These are phyloP conservation scores for Stylosanthes scabra DNA, from an alignment of 331 rosid species.

Conservation along the genomic window DNA sequence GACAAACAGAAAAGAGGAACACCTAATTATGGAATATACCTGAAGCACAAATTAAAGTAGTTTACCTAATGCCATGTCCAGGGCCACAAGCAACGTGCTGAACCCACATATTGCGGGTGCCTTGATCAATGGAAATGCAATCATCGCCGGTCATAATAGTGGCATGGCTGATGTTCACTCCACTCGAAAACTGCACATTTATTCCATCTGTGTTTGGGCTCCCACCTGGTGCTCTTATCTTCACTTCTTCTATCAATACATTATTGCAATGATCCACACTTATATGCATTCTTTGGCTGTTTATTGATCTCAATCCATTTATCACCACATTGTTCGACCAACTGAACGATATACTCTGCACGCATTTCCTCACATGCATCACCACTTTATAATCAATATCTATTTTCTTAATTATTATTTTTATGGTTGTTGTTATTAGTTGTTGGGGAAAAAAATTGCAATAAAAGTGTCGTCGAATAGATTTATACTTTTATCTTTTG, in stretches of 20 bases:
- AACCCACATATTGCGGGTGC: constrained; percentile 52
- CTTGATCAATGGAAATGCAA: constrained; percentile 60
- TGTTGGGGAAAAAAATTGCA: no score
- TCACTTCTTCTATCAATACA: constrained; percentile 35
- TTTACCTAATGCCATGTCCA: constrained; percentile 55
- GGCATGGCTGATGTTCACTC: constrained; percentile 44
- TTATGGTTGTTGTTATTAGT: no score
- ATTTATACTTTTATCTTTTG: no score
- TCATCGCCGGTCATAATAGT: constrained; percentile 69
- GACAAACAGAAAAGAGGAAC: no score
- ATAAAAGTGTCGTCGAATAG: no score
- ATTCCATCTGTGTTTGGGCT: constrained; percentile 80
- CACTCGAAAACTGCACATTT: constrained; percentile 51
- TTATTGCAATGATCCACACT: constrained; percentile 41
- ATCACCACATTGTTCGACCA: constrained; percentile 4
- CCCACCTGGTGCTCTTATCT: constrained; percentile 45
- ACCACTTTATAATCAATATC: no score
- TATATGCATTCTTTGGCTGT: constrained; percentile 48
- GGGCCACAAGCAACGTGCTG: constrained; percentile 53
- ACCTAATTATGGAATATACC: no score
- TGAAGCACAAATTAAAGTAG: no score
- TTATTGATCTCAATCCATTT: constrained; percentile 48
- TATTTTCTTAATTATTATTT: no score
- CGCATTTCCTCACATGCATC: no score
- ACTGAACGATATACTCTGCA: no score